Evolutionary conservation across 2,329 filamentous ascomycete genomes (phyloP).

Genomic region (Talaromyces islandicus): DNA sequence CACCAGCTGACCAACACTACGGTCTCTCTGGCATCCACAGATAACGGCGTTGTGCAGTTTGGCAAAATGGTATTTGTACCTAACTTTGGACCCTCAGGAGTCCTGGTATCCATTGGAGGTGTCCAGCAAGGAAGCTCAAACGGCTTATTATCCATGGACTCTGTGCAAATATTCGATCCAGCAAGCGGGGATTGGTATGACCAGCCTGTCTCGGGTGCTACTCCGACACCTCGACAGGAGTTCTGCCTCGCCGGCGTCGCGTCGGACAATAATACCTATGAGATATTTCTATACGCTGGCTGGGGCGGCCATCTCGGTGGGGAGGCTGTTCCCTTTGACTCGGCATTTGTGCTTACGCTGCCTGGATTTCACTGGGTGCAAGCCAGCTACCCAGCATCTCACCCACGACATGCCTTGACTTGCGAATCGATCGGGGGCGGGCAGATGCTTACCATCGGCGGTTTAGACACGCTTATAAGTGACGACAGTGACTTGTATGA

Average conservation of each 20-base stretch:
- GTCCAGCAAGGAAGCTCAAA: not conserved
- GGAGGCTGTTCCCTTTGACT: not conserved
- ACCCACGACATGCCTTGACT: not conserved
- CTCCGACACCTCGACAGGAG: not conserved
- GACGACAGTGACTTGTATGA: not conserved
- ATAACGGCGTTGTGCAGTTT: not conserved
- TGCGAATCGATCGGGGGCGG: not conserved
- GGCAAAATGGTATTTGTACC: not conserved
- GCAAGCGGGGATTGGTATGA: conserved; percentile 1
- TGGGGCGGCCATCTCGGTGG: not conserved
- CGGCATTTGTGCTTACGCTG: not conserved
- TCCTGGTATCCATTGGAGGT: not conserved
- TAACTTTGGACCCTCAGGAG: not conserved
- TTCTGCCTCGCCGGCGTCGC: not conserved
- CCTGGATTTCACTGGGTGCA: not conserved
- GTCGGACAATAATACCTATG: not conserved
- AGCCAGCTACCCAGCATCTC: not conserved
- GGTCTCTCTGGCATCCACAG: not conserved
- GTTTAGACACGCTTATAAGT: not conserved
- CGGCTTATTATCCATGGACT: not conserved
- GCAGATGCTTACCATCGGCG: not conserved
- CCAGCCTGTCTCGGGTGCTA: not conserved
- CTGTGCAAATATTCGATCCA: not conserved
- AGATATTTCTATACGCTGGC: conserved; percentile 2
- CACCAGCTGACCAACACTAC: not conserved